Base-by-base conservation (phyloP, 495 filamentous ascomycete species). In the Glarea lozoyensis region DNA sequence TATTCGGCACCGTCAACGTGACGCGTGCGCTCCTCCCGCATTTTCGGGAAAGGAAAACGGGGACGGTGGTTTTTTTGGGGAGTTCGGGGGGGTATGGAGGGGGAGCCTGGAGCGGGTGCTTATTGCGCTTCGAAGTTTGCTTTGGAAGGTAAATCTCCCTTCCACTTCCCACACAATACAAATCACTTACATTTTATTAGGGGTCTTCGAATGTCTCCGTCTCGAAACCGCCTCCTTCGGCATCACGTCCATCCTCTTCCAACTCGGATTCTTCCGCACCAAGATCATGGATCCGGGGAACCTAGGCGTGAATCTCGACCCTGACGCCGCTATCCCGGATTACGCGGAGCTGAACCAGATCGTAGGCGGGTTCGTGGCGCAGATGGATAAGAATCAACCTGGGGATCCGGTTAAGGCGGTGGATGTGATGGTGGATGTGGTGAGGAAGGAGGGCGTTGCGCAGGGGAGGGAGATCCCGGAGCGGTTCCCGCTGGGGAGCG, bases 61-160 rank as follows among this genome's bases (percentile, higher is more conserved):
- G 69, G 2, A 66, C 61, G 0, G 55, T 78, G n/a, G 42, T 45
- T 4, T 50, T 45, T n/a, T 42, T 45, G 12, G 68, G 68, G 13
- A 68, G 65, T 16, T 63, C 67, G 36, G 62, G 60, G 0, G 63
- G 59, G 0, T n/a, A 65, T 68, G 53, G 54, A 55, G 23, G 49
- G 54, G 3, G 48, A 59, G 18, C 56, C 68, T 10, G 46, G 55
- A 1, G 58, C 53, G 42, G 63, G 60, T 5, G 46, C 73, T n/a
- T 80, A 80, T 54, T 58, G 55, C 23, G 67, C 61, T 0, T 65
- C 69, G 1, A 80, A 79, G 43, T 68, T 64, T 21, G 75, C 70
- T 4, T 49, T 75, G 2, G 64, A 67, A 60, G 66, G 65, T 66
- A 49, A 11, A 37, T 24, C 12, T 23, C 19, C 25, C 7, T 29